Base-by-base conservation (phyloP, 805 yeast genomes). In the Candida lessepsii region DNA sequence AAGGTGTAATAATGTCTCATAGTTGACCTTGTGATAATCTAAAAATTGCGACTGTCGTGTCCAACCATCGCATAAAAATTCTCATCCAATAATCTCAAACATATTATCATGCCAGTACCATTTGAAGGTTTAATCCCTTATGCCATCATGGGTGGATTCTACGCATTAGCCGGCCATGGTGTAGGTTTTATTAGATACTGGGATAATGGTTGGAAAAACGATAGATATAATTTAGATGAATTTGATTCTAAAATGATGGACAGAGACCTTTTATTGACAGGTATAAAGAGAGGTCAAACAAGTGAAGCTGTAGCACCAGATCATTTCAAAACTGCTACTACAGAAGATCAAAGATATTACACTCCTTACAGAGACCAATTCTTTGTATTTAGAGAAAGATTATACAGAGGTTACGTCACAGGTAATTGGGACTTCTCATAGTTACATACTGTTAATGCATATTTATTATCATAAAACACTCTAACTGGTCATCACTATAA, bases 191-290 rank as follows among this genome's bases (percentile, higher is more conserved):
- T 69, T 47, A 65, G 73, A 60, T 69, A 69, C 56, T 69, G 73
- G 73, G 75, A 69, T 46, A 69, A 69, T 55, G 75, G 75, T 15
- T 69, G 73, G 73, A 69, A 69, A 45, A 65, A 67, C 40, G 74
- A 69, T 55, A 56, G 75, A 48, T 69, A 52, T 45, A 63, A 67
- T 53, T 62, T 69, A 51, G 74, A 69, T 52, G 56, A 50, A 15
- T 69, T 69, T 62, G 75, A 69, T 58, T 64, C 65, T 41, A 65
- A 56, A 47, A 58, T 67, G 73, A 79, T 86, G 64, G 83, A 82
- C 48, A 73, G 96, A 54, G 96, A 86, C 61, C 70, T 75, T 56
- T 71, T 91, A 49, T 67, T 86, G 53, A 86, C 95, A 9, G 95
- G 95, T 18, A 70, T 73, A 29, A 71, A 66, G 54, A 73, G 95